Evolutionary conservation across 1,284 basidiomycete species (phyloP).

Genomic region (Wolfiporia cocos): DNA sequence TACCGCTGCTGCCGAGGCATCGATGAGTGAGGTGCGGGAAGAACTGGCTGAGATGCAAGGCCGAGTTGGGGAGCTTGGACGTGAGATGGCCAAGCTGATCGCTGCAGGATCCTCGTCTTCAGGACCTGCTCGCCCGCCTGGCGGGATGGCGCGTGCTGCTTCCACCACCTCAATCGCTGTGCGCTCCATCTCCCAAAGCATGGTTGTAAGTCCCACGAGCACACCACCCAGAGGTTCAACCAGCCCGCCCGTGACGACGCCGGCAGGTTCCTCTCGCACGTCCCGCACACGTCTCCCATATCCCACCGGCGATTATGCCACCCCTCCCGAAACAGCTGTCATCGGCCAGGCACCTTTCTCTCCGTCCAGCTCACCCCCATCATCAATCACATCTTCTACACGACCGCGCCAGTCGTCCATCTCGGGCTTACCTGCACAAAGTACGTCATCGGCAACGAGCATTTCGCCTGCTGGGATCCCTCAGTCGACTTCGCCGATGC

Average conservation of each 20-base stretch:
- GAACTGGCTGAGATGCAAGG: slow-evolving; percentile 67
- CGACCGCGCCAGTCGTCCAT: slow-evolving; percentile 23
- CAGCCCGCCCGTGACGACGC: slow-evolving; percentile 52
- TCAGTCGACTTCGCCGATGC: slow-evolving; percentile 14
- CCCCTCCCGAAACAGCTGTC: slow-evolving; percentile 38
- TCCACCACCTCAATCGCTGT: slow-evolving; percentile 27
- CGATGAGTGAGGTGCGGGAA: slow-evolving; percentile 51
- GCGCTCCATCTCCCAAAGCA: slow-evolving; percentile 24
- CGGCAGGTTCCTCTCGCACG: slow-evolving; percentile 21
- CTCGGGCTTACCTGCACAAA: slow-evolving; percentile 23
- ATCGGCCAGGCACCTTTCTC: slow-evolving; percentile 42
- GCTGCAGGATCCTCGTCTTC: slow-evolving; percentile 50
- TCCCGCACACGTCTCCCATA: slow-evolving; percentile 64
- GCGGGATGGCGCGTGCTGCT: slow-evolving; percentile 33
- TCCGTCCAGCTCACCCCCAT: slow-evolving; percentile 55
- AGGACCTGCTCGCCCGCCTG: slow-evolving; percentile 41
- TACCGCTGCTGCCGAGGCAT: slow-evolving; percentile 27
- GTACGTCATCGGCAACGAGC: slow-evolving; percentile 10
- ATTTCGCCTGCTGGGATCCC: slow-evolving; percentile 23
- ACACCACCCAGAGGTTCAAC: slow-evolving; percentile 49
- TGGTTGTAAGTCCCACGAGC: slow-evolving; percentile 30
- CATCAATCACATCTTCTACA: slow-evolving; percentile 31
- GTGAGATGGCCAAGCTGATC: slow-evolving; percentile 69
- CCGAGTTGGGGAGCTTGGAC: slow-evolving; percentile 63
- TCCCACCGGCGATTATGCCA: slow-evolving; percentile 74